Conservation (phyloP, 139 green algal species). For the Volvox africanus region DNA sequence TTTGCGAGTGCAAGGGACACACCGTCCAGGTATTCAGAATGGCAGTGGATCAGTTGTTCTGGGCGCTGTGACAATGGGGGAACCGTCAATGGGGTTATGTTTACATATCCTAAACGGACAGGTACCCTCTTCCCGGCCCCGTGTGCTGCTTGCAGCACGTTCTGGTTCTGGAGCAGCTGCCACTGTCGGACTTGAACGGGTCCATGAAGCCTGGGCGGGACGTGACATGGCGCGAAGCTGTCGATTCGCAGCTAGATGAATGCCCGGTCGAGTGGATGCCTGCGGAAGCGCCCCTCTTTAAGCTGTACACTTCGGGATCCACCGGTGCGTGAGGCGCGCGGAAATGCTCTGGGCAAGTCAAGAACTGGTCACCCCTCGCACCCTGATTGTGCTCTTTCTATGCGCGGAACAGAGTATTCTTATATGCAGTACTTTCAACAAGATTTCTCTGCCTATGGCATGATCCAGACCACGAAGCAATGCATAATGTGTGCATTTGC, state of each 20-base stretch:
- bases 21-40: neutral
- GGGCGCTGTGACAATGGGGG: too few species aligned
- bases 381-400: too few species aligned
- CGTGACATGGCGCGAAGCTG: constrained; percentile 35
- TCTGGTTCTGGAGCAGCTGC: constrained; percentile 31
- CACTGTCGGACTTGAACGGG: constrained; percentile 2
- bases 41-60: neutral
- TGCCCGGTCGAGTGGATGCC: constrained; percentile 89
- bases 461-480: too few species aligned
- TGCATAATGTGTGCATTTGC: too few species aligned
- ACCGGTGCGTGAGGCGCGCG: constrained; percentile 62
- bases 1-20: constrained; percentile 20
- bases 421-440: too few species aligned
- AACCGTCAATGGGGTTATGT: too few species aligned
- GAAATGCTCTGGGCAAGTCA: too few species aligned
- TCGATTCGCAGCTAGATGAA: constrained; percentile 34
- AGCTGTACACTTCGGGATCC: constrained; percentile 94
- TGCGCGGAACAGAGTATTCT: too few species aligned
- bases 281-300: constrained; percentile 90
- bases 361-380: too few species aligned
- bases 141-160: constrained; percentile 16
- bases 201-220: constrained; percentile 6
- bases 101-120: too few species aligned
- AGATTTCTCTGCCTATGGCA: too few species aligned
- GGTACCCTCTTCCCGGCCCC: too few species aligned